phyloP scores from a whole-genome alignment of 2,329 filamentous ascomycete species.

The Neurospora sp. region DNA sequence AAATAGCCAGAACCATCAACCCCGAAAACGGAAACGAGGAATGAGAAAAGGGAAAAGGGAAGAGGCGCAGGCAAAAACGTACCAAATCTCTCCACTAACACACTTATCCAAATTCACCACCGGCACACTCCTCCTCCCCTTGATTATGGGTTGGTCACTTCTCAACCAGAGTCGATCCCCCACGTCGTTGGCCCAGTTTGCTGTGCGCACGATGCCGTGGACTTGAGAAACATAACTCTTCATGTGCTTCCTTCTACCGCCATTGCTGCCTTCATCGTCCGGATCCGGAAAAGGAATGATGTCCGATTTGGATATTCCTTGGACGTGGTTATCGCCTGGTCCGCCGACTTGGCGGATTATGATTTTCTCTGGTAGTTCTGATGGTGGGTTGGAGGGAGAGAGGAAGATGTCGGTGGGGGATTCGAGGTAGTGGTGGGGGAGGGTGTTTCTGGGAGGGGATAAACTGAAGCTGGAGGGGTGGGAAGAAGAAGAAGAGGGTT shows the following conservation, averaged over 20 bases:
- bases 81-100: neutral
- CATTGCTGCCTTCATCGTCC: neutral
- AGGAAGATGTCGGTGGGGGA: conserved; percentile 3
- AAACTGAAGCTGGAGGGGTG: neutral
- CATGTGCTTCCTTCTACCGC: too few species aligned
- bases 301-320: neutral
- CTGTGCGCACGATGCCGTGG: conserved; percentile 2
- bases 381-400: neutral
- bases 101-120: conserved; percentile 6
- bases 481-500: neutral
- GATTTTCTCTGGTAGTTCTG: neutral
- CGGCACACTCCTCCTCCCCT: neutral
- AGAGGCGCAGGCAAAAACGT: neutral
- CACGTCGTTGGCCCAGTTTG: neutral
- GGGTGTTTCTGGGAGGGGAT: conserved; percentile 4
- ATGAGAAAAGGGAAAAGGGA: neutral
- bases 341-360: conserved; percentile 8
- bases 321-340: conserved; percentile 6
- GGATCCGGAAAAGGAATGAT: neutral
- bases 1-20: neutral
- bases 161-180: conserved; percentile 7
- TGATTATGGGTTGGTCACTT: conserved; percentile 1
- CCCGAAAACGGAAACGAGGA: neutral
- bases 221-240: neutral
- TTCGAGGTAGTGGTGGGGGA: conserved; percentile 3